Base-by-base conservation (phyloP, 2,329 filamentous ascomycete species). In the Gnomoniopsis sp. region DNA sequence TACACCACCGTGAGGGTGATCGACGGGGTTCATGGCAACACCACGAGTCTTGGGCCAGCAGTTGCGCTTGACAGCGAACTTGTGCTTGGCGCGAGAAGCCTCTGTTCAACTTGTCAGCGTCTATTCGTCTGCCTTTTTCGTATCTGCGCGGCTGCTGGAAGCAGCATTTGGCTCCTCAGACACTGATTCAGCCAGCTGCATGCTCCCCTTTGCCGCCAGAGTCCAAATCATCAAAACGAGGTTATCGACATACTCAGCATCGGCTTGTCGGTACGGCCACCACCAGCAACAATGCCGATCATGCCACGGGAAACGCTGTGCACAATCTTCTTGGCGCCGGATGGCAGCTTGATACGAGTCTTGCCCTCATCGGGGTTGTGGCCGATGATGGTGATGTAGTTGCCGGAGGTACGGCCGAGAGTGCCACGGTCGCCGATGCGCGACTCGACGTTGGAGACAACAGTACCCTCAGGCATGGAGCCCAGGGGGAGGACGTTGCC, bases 21-120 rank as follows among this genome's bases (percentile, higher is more conserved):
- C 95, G 75, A 99, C 95, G 74, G 95, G 95, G 86, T 99, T 99
- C 95, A 99, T 99, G 82, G 95, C 95, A 89, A 99, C 95, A 97
- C 95, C 95, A 95, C 95, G 93, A 87, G 95, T 99, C 91, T 96
- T 97, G 83, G 95, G 95, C 95, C 95, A 99, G 77, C 88, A 93
- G 91, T 99, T 98, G 78, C 95, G 92, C 92, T 99, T 99, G 84
- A 97, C 96, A 72, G 93, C 92, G 84, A 96, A 99, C 90, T 99
- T 99, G 79, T 98, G 93, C 91, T 98, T 99, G 75, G 95, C 95
- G 77, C 95, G 91, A 75, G 93, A 98, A 74, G 95, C 95, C 93
- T 99, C 88, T 90, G 84, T 80, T 71, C 48, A 30, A 58, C 38
- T 46, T 30, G 68, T 84, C 70, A 85, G 81, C 66, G 72, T 55